Percentiles rank a stretch among this genome's conserved stretches.
Evolutionary conservation across 2,329 filamentous ascomycete species (phyloP).

Genomic region (Penicillium sp.): DNA sequence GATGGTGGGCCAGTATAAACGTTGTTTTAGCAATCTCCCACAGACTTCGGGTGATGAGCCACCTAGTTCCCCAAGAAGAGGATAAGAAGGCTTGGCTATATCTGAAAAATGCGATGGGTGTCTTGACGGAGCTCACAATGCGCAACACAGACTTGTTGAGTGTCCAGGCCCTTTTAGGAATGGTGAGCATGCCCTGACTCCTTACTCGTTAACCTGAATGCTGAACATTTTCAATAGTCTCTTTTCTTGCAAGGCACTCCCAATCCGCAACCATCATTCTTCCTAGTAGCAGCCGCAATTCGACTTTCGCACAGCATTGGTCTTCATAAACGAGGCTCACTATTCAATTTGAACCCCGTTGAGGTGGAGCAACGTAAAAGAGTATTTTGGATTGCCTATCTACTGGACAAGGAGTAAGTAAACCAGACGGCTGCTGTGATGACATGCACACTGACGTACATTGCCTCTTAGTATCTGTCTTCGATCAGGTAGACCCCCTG

Average conservation of each 20-base stretch:
- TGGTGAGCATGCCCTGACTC: conserved; percentile 49
- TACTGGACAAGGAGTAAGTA: conserved; percentile 65
- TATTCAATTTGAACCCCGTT: conserved; percentile 87
- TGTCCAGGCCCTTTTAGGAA: conserved; percentile 88
- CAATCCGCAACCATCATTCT: conserved; percentile 90
- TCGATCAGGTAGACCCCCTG: conserved; percentile 66
- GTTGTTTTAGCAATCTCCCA: conserved; percentile 91
- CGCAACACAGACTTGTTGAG: conserved; percentile 92
- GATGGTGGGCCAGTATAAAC: conserved; percentile 98
- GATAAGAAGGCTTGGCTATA: conserved; percentile 94
- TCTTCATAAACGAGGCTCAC: conserved; percentile 85
- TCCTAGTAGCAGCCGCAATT: conserved; percentile 86
- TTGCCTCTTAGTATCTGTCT: conserved; percentile 55
- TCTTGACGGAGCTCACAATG: conserved; percentile 89
- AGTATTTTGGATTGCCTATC: conserved; percentile 74
- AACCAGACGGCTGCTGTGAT: not conserved
- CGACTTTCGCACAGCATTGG: conserved; percentile 90
- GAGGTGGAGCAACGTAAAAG: conserved; percentile 87
- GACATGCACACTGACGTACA: conserved; percentile 12
- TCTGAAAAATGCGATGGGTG: conserved; percentile 92
- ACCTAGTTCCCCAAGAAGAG: conserved; percentile 82
- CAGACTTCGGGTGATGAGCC: conserved; percentile 89
- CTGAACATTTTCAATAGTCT: conserved; percentile 45
- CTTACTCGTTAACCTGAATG: not conserved
- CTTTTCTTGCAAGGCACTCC: conserved; percentile 94